Base-by-base conservation (phyloP, 345 rosid species). In the Lenwebbia sp. region DNA sequence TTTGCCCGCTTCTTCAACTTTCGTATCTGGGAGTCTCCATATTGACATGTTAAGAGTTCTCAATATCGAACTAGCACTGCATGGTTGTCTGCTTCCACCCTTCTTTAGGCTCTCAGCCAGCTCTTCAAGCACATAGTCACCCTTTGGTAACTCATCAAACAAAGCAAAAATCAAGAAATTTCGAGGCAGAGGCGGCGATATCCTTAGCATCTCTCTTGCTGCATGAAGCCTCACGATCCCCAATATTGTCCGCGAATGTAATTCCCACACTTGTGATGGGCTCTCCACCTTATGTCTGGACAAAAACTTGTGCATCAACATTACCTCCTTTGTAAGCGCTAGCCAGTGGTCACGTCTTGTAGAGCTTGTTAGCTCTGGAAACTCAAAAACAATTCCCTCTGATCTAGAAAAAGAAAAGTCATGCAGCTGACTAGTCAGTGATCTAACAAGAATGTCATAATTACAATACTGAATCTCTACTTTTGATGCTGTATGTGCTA, bases 341-440 rank as follows among this genome's bases (percentile, higher is more conserved):
- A 96, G 95, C 99, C 98, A 96, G 85, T 94, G 99, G 83, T 94
- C 95, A n/a, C 98, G 91, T 88, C 99, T 96, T 1, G 98, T 97
- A 56, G 98, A 96, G 90, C 99, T 94, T 50, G 98, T 96, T 88
- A 96, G 86, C 95, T 95, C 99, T 0, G 99, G 99, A 88, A 97
- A 97, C 91, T 95, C 99, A 82, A 97, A 89, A 83, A 96, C 92
- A 75, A 97, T 89, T 85, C 91, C 98, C 86, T 96, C 98, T 51
- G 93, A 92, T 82, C 99, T 95, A 85, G 23, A 89, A 87, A 65
- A 56, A 54, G 53, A 56, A 50, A 41, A 83, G 47, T 70, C 4
- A 25, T 37, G 81, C 47, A 70, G 26, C 47, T 56, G 55, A 62
- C 51, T 70, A 83, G 74, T 62, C 60, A 52, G 50, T 54, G 50